Percentiles rank a stretch among this genome's conserved stretches.
Conservation (phyloP, 805 yeast genomes). For the Yamadazyma sp. region DNA sequence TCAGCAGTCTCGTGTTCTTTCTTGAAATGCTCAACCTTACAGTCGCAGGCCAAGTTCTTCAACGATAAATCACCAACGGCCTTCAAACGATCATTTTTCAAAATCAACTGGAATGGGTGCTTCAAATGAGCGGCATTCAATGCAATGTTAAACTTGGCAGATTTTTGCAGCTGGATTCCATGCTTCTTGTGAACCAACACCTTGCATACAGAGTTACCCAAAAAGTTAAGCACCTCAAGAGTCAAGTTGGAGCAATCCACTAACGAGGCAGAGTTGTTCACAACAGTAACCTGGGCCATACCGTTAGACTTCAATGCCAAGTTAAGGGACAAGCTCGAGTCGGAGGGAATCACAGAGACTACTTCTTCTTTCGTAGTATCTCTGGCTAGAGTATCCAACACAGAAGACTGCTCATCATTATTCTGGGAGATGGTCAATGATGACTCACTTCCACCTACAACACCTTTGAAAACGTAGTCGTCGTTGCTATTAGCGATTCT, state of each 20-base stretch:
- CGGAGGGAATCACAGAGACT: background rate
- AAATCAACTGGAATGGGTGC: constrained; percentile 31
- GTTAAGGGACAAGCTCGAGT: constrained; percentile 16
- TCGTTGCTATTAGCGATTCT: constrained; percentile 20
- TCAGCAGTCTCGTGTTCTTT: background rate
- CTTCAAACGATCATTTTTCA: constrained; percentile 21
- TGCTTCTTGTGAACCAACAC: constrained; percentile 31
- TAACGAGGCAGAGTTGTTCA: constrained; percentile 25
- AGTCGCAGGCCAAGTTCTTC: constrained; percentile 9
- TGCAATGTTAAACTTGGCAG: constrained; percentile 34
- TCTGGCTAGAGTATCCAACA: background rate
- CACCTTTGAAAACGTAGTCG: constrained; percentile 14
- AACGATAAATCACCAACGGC: constrained; percentile 12
- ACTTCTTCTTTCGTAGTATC: background rate
- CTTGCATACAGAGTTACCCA: constrained; percentile 24
- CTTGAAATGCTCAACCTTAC: constrained; percentile 3
- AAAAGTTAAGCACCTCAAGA: constrained; percentile 31
- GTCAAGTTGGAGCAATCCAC: constrained; percentile 32
- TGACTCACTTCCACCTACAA: constrained; percentile 7
- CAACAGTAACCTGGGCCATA: constrained; percentile 32
- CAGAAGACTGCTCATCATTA: background rate
- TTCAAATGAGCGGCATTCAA: constrained; percentile 31
- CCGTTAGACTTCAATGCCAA: constrained; percentile 31
- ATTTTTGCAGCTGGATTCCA: constrained; percentile 32
- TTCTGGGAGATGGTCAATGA: background rate